These are phyloP conservation scores for Phialemonium atrogriseum DNA, from an alignment of 2,329 filamentous ascomycete genomes.

Conservation along the genomic window DNA sequence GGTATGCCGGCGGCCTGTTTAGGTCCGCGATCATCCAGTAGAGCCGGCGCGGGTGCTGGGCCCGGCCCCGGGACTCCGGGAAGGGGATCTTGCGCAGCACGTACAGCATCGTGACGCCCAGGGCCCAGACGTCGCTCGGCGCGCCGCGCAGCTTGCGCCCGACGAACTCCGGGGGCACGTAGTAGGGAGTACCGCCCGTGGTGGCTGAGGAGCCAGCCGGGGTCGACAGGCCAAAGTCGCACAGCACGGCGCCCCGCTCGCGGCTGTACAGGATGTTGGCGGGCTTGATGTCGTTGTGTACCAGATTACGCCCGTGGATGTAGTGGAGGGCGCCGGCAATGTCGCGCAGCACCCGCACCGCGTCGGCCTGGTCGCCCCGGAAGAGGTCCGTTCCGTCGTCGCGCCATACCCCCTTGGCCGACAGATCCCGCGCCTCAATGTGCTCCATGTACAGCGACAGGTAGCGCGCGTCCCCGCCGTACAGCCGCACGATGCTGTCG, in stretches of 20 bases:
- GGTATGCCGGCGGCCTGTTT: constrained; percentile 27
- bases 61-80: constrained; percentile 41
- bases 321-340: constrained; percentile 47
- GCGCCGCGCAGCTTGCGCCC: constrained; percentile 43
- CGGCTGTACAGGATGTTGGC: constrained; percentile 53
- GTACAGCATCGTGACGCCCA: constrained; percentile 54
- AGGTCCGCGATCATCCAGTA: constrained; percentile 53
- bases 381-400: constrained; percentile 39
- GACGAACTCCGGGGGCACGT: constrained; percentile 54
- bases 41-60: constrained; percentile 38
- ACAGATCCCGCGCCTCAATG: constrained; percentile 47
- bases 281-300: constrained; percentile 57
- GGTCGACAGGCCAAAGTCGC: constrained; percentile 52
- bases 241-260: constrained; percentile 50
- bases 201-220: constrained; percentile 34
- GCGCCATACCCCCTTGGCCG: constrained; percentile 41
- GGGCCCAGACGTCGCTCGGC: constrained; percentile 50
- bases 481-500: constrained; percentile 48
- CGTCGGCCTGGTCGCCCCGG: constrained; percentile 38
- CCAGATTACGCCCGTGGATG: constrained; percentile 42
- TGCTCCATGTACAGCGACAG: constrained; percentile 55
- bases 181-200: constrained; percentile 52
- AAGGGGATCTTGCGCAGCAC: constrained; percentile 46
- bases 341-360: constrained; percentile 43
- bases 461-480: constrained; percentile 52